Conservation (phyloP, 768 basidiomycete species). For the Pleurotus giganteus region DNA sequence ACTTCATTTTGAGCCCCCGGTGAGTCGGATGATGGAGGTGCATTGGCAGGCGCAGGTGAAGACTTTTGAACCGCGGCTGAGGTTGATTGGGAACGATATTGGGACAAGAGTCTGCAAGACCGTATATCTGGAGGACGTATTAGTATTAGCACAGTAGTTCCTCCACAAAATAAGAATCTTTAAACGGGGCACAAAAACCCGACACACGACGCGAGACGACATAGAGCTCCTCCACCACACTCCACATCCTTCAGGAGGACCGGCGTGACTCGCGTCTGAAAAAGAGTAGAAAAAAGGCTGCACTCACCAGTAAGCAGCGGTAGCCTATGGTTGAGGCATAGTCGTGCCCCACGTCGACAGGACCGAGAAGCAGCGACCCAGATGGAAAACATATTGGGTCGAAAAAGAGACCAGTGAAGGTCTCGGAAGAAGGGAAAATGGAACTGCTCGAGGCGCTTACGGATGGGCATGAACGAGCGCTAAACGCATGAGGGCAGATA, state of each 20-base stretch:
- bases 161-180: background rate
- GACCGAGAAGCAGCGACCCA: background rate
- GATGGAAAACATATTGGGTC: background rate
- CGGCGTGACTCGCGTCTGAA: too few species aligned
- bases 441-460: too few species aligned
- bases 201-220: too few species aligned
- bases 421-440: background rate
- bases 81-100: background rate
- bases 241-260: too few species aligned
- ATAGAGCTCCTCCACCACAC: too few species aligned
- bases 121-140: background rate
- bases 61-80: background rate
- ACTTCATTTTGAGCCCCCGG: background rate
- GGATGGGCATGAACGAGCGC: too few species aligned
- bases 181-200: background rate
- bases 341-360: background rate
- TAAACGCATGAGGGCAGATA: too few species aligned
- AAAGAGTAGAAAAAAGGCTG: background rate
- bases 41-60: background rate
- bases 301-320: background rate
- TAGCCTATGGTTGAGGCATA: background rate
- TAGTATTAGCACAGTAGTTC: too few species aligned
- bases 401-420: background rate
- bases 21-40: background rate
- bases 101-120: background rate